Base-by-base conservation (phyloP, 768 basidiomycete species). In the Boletellus emodensis region DNA sequence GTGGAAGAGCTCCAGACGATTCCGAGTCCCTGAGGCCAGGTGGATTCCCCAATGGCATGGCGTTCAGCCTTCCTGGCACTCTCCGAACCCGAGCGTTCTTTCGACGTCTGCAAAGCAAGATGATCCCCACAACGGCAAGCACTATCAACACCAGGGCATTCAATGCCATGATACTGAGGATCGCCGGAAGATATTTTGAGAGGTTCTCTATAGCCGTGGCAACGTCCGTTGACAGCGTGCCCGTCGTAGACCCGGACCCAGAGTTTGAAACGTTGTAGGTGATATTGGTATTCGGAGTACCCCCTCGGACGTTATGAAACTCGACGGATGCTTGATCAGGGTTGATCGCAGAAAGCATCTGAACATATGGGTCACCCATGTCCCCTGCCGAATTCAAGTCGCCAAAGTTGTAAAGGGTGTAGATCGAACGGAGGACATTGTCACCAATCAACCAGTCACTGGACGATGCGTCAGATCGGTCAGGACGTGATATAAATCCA, bases 401-500 rank as follows among this genome's bases (percentile, higher is more conserved):
- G 20, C 90, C 90, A 62, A 86, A 93, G 67, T 91, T 86, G 65
- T 90, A 93, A 49, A 93, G 70, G 8, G 87, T 79, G 67, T 92
- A 92, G 35, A 91, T 71, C 14, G 87, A 87, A 51, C 90, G 88
- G 52, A 93, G 76, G 63, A 90, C 77, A 60, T 88, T 91, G 67
- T 87, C 90, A 18, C 90, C 90, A 46, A 91, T 62, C 40, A 93
- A 74, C 83, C 87, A 86, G 64, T 93, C 90, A 62, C 88, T 90
- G 48, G 46, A 39, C 46, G 36, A 46, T 43, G 15, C 24, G 39
- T 61, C 36, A 60, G 51, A 44, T 32, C 17, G 32, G 17, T 47
- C 22, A 22, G 33, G 6, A 34, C 13, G 22, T 18, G 43, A 14
- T 44, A 40, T 39, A 26, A 41, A 51, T 35, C 34, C 30, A 51